Base-by-base conservation (phyloP, 2,329 filamentous ascomycete species). In the Thielaviopsis euricoi region DNA sequence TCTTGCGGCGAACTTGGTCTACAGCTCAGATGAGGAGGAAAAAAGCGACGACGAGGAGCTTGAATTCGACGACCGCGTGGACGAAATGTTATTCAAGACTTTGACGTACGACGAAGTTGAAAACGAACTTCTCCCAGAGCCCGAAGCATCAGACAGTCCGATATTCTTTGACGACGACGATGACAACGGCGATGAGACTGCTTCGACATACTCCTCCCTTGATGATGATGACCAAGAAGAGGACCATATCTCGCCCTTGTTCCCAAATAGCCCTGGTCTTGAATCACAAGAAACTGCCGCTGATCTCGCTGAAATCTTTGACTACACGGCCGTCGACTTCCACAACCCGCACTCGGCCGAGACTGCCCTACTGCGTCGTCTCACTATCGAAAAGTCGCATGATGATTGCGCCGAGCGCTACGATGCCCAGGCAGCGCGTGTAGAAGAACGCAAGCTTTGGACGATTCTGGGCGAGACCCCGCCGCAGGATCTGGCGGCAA, bases 401-500 rank as follows among this genome's bases (percentile, higher is more conserved):
- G 76, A 78, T 61, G 66, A 64, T 13, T 68, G 73, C 43, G 75
- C 76, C 0, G 73, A 76, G 25, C 63, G 66, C 3, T 60, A 67
- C 15, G 76, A 79, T 61, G 66, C 67, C 17, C 66, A 67, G 46
- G 68, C 67, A 1, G 73, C 70, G 56, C 67, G 68, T 50, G 63
- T 66, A 23, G 74, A 74, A 33, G 76, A 79, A 62, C 61, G 63
- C 25, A 65, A 68, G 52, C 66, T 79, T 67, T 78, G 76, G 76
- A 63, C 65, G 10, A 59, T 77, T 17, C 60, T 78, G 21, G 50
- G 56, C 15, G 70, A 70, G 48, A 67, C 66, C 63, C 64, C 67
- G 33, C 71, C 73, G 2, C 71, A 70, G 0, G 64, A 65, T 59
- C 67, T 67, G 25, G 49, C 69, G 52, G 64, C 66, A 7, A 71